Conservation (phyloP, 768 basidiomycete species). For the Suillus clintonianus region DNA sequence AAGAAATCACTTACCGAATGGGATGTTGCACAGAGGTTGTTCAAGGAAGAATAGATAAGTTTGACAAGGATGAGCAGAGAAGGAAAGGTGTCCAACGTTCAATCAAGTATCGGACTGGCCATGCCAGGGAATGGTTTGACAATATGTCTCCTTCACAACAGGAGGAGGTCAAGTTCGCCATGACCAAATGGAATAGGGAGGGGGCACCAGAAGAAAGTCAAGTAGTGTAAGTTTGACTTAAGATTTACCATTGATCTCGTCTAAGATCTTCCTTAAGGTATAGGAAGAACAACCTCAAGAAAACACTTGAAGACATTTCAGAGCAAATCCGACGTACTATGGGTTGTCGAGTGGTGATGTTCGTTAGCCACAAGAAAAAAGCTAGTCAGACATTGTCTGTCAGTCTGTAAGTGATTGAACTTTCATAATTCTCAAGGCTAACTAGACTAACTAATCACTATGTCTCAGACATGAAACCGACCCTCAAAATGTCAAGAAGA, state of each 20-base stretch:
- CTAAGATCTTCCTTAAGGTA: not conserved
- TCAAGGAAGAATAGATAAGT: not conserved
- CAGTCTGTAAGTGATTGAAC: not conserved
- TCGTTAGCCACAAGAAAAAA: not conserved
- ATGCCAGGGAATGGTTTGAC: constrained; percentile 1
- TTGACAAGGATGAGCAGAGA: not conserved
- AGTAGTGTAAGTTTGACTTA: not conserved
- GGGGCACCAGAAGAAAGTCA: not conserved
- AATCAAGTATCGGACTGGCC: not conserved
- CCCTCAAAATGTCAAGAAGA: not conserved
- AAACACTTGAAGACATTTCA: not conserved
- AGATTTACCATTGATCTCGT: not conserved
- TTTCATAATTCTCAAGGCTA: not conserved
- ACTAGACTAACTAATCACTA: not conserved
- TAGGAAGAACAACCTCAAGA: not conserved
- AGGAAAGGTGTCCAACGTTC: not conserved
- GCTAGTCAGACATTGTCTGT: not conserved
- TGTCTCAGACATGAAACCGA: not conserved
- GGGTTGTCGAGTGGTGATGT: not conserved
- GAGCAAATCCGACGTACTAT: not conserved
- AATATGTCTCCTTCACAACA: not conserved
- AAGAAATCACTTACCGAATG: not conserved
- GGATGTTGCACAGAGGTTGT: not conserved
- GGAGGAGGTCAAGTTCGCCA: not conserved
- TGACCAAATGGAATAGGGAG: not conserved